These are phyloP conservation scores for Mortierella sp. DNA, from an alignment of 371 early-diverging fungal genomes.

Conservation along the genomic window DNA sequence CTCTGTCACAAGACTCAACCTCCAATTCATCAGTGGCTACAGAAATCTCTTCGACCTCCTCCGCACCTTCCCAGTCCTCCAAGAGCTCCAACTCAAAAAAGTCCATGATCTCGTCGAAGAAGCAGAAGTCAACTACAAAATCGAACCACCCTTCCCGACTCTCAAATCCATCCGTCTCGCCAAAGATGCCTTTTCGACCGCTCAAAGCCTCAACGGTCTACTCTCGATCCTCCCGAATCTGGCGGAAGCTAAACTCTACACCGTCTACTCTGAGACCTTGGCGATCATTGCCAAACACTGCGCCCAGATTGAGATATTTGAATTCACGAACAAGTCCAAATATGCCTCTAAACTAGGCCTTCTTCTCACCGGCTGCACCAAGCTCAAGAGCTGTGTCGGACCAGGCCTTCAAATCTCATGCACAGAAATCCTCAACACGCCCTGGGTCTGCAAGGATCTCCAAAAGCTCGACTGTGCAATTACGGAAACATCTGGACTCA, in stretches of 20 bases:
- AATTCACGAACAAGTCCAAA: neutral
- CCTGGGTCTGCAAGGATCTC: neutral
- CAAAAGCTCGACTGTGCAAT: neutral
- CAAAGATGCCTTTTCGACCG: neutral
- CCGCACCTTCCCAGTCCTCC: neutral
- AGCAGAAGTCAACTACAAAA: neutral
- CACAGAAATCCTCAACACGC: neutral
- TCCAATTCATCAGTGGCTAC: neutral
- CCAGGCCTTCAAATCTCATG: neutral
- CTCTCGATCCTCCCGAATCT: neutral
- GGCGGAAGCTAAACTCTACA: neutral
- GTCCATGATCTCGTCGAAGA: neutral
- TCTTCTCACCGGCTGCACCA: neutral
- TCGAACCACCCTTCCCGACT: neutral
- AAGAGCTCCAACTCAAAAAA: constrained; percentile 2
- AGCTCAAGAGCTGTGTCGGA: neutral
- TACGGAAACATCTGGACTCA: neutral
- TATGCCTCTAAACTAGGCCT: neutral
- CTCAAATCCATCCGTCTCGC: constrained; percentile 1
- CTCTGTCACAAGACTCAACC: neutral
- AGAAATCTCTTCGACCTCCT: neutral
- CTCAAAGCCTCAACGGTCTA: neutral
- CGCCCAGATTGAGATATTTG: neutral
- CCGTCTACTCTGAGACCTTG: neutral
- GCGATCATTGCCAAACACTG: neutral